Evolutionary conservation across 2,329 filamentous ascomycete species (phyloP).

Genomic region (Aspergillus fumigatiaffinis): DNA sequence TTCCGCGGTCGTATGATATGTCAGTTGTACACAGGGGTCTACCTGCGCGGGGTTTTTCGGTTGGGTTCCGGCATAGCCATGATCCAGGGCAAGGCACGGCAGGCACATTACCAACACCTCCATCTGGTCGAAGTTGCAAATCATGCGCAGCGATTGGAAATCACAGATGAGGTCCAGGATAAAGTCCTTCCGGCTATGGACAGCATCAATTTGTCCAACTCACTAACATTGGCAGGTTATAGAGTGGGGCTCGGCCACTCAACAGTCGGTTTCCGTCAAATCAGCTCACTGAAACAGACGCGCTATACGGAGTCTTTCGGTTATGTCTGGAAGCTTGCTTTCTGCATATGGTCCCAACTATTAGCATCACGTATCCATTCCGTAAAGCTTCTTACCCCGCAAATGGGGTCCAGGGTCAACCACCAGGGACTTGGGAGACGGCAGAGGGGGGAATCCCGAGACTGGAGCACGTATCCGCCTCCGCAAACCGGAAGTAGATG

Average conservation of each 20-base stretch:
- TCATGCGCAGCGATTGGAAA: too few species aligned
- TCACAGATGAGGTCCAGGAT: too few species aligned
- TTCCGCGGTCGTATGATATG: not conserved
- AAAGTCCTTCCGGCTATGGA: too few species aligned
- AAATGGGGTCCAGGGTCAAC: not conserved
- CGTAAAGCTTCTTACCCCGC: not conserved
- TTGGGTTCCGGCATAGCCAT: not conserved
- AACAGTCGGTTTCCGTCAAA: not conserved
- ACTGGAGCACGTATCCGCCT: not conserved
- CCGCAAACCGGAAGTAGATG: not conserved
- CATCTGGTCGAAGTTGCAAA: not conserved
- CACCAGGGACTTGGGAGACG: not conserved
- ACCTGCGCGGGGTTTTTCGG: not conserved
- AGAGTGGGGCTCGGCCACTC: not conserved
- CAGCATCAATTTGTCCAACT: too few species aligned
- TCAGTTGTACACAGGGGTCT: not conserved
- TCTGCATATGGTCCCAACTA: not conserved
- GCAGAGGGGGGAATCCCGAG: not conserved
- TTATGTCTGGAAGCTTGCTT: not conserved
- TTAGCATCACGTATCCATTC: not conserved
- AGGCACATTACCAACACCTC: not conserved
- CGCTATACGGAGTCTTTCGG: not conserved
- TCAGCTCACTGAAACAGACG: not conserved
- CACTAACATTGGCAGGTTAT: too few species aligned
- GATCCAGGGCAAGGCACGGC: not conserved